Percentiles rank a stretch among this genome's conserved stretches.
Evolutionary conservation across 169 alveolate species (phyloP).

Genomic region (Eimeria necatrix): DNA sequence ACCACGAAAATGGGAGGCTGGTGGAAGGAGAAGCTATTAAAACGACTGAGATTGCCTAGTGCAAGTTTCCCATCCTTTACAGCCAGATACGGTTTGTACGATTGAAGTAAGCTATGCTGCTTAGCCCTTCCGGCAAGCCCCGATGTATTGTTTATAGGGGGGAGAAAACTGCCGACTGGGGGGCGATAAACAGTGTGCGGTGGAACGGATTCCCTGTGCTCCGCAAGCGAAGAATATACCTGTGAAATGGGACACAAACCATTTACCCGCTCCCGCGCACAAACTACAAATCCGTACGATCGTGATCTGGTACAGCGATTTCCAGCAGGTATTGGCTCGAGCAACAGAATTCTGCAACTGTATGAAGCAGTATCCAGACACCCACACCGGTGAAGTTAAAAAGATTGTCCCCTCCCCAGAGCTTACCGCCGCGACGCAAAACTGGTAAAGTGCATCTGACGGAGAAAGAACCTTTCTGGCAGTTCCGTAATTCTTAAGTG

Average conservation of each 20-base stretch:
- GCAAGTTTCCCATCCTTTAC: slow-evolving; percentile 43
- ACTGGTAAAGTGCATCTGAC: slow-evolving; percentile 71
- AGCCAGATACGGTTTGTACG: slow-evolving; percentile 43
- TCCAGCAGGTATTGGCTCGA: too few species aligned
- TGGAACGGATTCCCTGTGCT: slow-evolving; percentile 57
- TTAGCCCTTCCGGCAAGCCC: background rate
- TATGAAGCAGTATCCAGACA: too few species aligned
- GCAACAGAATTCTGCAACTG: too few species aligned
- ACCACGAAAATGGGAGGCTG: slow-evolving; percentile 78
- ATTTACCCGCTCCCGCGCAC: background rate
- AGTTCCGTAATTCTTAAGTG: background rate
- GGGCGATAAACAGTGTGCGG: slow-evolving; percentile 65
- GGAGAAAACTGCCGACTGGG: slow-evolving; percentile 39
- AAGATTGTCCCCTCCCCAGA: background rate
- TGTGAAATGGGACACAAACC: background rate
- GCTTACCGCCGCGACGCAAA: slow-evolving; percentile 80
- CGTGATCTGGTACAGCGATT: too few species aligned
- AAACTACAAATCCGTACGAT: background rate
- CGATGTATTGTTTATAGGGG: background rate
- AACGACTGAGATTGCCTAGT: slow-evolving; percentile 36
- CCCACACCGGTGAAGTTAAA: too few species aligned
- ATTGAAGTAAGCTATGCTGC: slow-evolving; percentile 28
- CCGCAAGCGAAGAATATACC: slow-evolving; percentile 72
- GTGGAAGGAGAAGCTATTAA: slow-evolving; percentile 73
- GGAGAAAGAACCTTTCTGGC: slow-evolving; percentile 57